Evolutionary conservation across 2,329 filamentous ascomycete genomes (phyloP), one percentile per base, ranked within the genome.

Genomic region (Penicillium sp.): DNA sequence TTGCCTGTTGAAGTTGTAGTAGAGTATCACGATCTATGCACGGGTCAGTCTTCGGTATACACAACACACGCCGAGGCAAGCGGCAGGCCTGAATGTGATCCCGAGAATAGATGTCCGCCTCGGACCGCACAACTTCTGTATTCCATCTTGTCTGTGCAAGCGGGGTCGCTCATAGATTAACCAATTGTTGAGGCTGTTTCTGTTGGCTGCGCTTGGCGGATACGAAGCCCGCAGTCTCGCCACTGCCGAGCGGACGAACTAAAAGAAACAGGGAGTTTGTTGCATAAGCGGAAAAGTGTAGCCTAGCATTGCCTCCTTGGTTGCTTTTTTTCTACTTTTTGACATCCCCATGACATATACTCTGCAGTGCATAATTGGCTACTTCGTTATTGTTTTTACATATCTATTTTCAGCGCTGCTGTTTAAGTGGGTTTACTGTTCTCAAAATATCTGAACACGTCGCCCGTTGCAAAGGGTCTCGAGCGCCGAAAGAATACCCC

Each of bases 281-380:
- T 45, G 53, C 53, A 45, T 24, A n/a, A 68, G 66, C 53, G 56
- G 61, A 71, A 68, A 40, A 62, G 64, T 70, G 72, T 59, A 75
- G 73, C 73, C 73, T 70, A 55, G 17, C 49, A 55, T 55, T n/a
- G 56, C 51, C 59, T 56, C 53, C 17, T n/a, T 26, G 3, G 10
- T 19, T 49, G n/a, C 8, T n/a, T 47, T 47, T 28, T 49, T 30
- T 49, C 30, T n/a, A n/a, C 26, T 12, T 49, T 15, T n/a, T 30
- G 17, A n/a, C 26, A 30, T 49, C 26, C 45, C 17, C 45, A 49
- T 30, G 45, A 49, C 45, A 49, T 49, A 49, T 49, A 49, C 17
- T 49, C 7, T 9, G 15, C 45, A 49, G 30, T 30, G 45, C 45
- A 49, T 49, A 17, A 30, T 30, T 49, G 24, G 45, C 12, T 30